Evolutionary conservation across 208 protist species (phyloP).

Genomic region (Porcisia hertigi): DNA sequence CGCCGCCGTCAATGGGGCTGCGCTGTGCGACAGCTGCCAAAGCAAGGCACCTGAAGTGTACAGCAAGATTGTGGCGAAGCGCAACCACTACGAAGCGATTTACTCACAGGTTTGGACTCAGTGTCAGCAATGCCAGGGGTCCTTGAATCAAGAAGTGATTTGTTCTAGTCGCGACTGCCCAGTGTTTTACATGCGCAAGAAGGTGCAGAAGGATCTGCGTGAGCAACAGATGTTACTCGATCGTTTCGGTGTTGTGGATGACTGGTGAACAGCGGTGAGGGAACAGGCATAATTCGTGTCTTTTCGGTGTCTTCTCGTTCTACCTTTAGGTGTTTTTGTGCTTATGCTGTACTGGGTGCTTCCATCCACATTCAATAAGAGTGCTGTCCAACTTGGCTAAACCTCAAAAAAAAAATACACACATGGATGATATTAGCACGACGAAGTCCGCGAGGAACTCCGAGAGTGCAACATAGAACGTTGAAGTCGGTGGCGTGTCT

Average conservation of each 20-base stretch:
- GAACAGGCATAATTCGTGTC: neutral
- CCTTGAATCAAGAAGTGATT: conserved; percentile 97
- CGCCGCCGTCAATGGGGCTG: conserved; percentile 71
- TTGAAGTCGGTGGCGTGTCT: neutral
- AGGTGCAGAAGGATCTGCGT: conserved; percentile 98
- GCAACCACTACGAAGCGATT: conserved; percentile 95
- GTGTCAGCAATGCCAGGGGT: conserved; percentile 99
- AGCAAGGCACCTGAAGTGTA: conserved; percentile 93
- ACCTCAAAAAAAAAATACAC: neutral
- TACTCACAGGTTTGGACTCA: conserved; percentile 98
- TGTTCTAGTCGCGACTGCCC: conserved; percentile 98
- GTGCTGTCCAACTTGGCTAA: neutral
- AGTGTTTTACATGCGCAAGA: conserved; percentile 99
- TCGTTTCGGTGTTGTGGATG: conserved; percentile 94
- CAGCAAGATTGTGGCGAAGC: conserved; percentile 86
- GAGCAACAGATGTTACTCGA: conserved; percentile 94
- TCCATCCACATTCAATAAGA: neutral
- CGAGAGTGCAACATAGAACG: neutral
- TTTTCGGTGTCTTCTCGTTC: neutral
- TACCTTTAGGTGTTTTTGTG: neutral
- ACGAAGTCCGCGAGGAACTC: neutral
- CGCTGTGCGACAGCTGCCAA: conserved; percentile 93
- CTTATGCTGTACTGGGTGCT: neutral
- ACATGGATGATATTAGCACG: no score
- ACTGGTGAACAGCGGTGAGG: conserved; percentile 69